These are phyloP conservation scores for Trichoderma breve DNA, from an alignment of 2,329 filamentous ascomycete genomes.

Conservation along the genomic window DNA sequence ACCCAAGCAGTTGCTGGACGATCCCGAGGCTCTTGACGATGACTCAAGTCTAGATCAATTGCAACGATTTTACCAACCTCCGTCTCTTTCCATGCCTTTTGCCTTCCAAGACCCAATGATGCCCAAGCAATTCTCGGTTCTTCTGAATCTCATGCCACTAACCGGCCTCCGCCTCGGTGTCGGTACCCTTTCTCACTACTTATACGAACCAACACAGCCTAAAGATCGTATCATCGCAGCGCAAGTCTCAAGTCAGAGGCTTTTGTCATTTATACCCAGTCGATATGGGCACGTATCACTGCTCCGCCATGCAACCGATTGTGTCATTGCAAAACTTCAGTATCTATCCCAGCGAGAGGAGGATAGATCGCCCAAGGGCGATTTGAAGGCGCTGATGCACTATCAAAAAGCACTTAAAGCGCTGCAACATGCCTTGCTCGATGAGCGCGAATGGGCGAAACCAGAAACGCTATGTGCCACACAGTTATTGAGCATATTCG, in stretches of 20 bases:
- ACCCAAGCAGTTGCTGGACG: neutral
- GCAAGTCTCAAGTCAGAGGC: constrained; percentile 5
- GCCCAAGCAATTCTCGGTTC: constrained; percentile 6
- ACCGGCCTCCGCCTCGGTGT: constrained; percentile 10
- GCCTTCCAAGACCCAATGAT: neutral
- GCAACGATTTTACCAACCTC: neutral
- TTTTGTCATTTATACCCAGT: constrained; percentile 6
- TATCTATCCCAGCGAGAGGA: constrained; percentile 2
- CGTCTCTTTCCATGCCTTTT: neutral
- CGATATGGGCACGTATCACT: constrained; percentile 1
- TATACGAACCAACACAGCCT: constrained; percentile 5
- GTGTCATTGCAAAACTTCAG: constrained; percentile 9
- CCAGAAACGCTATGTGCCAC: constrained; percentile 4
- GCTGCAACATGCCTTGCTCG: constrained; percentile 1
- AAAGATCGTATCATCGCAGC: neutral
- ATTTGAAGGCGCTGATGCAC: constrained; percentile 1
- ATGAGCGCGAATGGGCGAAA: constrained; percentile 4
- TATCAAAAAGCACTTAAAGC: constrained; percentile 11
- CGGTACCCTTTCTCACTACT: neutral
- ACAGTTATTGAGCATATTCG: neutral
- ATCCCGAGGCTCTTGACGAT: neutral
- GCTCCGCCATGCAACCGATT: constrained; percentile 9
- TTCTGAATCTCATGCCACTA: constrained; percentile 9
- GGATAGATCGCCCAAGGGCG: neutral
- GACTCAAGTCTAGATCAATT: neutral